Evolutionary conservation across 2,329 filamentous ascomycete genomes (phyloP), one percentile per base, ranked within the genome.

Genomic region (Talaromyces sp.): DNA sequence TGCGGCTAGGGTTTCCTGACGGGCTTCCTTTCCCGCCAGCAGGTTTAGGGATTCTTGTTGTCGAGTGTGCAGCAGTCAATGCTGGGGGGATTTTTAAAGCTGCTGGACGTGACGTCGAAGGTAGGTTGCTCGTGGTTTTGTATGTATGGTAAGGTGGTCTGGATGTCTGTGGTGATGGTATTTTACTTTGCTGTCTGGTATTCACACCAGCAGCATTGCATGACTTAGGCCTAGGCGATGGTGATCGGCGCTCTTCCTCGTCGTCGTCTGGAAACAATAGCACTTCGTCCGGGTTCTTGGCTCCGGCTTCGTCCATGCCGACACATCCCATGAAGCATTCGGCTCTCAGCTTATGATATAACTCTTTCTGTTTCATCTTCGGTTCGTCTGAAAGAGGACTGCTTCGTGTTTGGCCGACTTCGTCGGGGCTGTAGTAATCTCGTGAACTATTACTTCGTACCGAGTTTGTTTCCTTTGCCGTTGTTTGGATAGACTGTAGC

Each of bases 261-360:
- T 66, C 68, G 57, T 70, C 67, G 59, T 66, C 64, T 15, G 72
- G 70, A 62, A 76, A 75, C 7, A 72, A 67, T 11, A 75, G 63
- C 13, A 76, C 73, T 36, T 75, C 73, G 69, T 76, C 74, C 25
- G 73, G 73, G 44, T 73, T 75, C 54, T 71, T 74, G 47, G 73
- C 68, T 33, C 64, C 63, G 10, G 70, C 68, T 13, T 69, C 67
- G 51, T 73, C 71, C 59, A 76, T 75, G 55, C 74, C 73, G 61
- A 72, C 73, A 68, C 73, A 76, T 11, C 73, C 73, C 72, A 77
- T 73, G 72, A 76, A 76, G 72, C 73, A 75, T 11, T 73, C 73
- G 25, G 74, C 73, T 1, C 65, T 61, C 25, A 69, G 68, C 17
- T 65, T 63, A 10, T 59, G 56, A 30, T 62, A 57, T 36, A 66